Percentiles rank a stretch among this genome's conserved stretches.
Evolutionary conservation across 352 stramenopile species (phyloP).

Genomic region (Pythium apleroticum): DNA sequence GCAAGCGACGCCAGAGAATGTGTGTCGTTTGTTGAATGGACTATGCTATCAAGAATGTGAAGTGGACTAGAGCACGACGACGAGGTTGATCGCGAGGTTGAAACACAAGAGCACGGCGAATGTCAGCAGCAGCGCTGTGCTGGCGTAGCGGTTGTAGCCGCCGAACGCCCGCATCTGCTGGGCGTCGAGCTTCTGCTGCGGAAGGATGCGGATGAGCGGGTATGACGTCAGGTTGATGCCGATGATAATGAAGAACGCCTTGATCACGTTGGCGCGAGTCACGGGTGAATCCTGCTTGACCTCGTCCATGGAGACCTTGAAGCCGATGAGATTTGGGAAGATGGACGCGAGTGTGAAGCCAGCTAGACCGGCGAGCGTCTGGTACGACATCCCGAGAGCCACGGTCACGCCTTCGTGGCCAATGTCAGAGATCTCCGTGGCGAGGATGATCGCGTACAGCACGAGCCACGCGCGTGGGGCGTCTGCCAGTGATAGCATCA

Average conservation of each 20-base stretch:
- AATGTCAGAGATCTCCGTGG: constrained; percentile 49
- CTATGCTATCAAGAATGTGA: too few species aligned
- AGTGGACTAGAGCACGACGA: neutral
- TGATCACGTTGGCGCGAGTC: constrained; percentile 5
- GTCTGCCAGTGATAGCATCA: constrained; percentile 29
- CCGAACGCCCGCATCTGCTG: constrained; percentile 38
- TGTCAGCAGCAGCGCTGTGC: constrained; percentile 27
- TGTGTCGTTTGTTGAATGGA: too few species aligned
- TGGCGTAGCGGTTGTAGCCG: constrained; percentile 43
- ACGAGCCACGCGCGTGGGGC: constrained; percentile 42
- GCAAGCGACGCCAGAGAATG: too few species aligned
- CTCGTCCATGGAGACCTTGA: constrained; percentile 1
- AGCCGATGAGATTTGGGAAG: constrained; percentile 23
- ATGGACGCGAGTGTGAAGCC: constrained; percentile 26
- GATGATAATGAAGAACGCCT: constrained; percentile 12
- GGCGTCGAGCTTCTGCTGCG: constrained; percentile 43
- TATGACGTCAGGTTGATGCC: constrained; percentile 16
- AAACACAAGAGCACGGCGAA: constrained; percentile 27
- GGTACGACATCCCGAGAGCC: constrained; percentile 46
- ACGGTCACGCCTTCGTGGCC: constrained; percentile 51
- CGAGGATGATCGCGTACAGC: constrained; percentile 37
- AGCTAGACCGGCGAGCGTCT: constrained; percentile 32
- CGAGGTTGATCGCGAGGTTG: constrained; percentile 8
- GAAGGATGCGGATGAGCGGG: constrained; percentile 20
- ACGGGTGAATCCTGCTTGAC: neutral